Evolutionary conservation across 352 stramenopile genomes (phyloP).

Genomic region (Phytopythium delawarense): DNA sequence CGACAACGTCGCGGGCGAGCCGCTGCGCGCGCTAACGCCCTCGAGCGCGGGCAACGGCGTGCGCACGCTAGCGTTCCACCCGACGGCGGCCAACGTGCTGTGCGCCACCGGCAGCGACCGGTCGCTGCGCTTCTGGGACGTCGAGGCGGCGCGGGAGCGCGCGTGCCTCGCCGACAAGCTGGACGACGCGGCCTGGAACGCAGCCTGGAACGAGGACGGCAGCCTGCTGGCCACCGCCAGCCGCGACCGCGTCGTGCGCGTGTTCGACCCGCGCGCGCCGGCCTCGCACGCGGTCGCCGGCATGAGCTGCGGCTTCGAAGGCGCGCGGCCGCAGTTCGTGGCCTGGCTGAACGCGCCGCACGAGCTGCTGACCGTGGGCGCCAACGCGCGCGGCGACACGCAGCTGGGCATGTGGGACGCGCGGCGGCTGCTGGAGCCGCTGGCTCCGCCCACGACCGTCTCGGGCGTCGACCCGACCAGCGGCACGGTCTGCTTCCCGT

Average conservation of each 20-base stretch:
- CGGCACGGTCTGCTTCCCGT: slow-evolving; percentile 45
- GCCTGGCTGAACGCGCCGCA: slow-evolving; percentile 37
- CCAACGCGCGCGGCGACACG: slow-evolving; percentile 57
- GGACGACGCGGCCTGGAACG: slow-evolving; percentile 74
- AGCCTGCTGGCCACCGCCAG: slow-evolving; percentile 60
- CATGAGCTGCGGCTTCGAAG: slow-evolving; percentile 72
- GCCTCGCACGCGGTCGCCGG: slow-evolving; percentile 39
- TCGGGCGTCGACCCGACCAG: slow-evolving; percentile 27
- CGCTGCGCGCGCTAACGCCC: slow-evolving; percentile 30
- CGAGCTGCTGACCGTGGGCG: slow-evolving; percentile 48
- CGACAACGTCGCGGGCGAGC: slow-evolving; percentile 9
- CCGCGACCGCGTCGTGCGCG: slow-evolving; percentile 62
- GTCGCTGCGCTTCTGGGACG: slow-evolving; percentile 72
- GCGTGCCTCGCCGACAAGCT: slow-evolving; percentile 44
- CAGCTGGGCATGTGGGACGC: slow-evolving; percentile 74
- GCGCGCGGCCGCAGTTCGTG: slow-evolving; percentile 66
- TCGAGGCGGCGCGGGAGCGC: slow-evolving; percentile 45
- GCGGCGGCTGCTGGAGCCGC: slow-evolving; percentile 60
- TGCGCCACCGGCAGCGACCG: slow-evolving; percentile 55
- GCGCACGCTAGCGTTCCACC: slow-evolving; percentile 63
- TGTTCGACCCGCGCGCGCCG: slow-evolving; percentile 60
- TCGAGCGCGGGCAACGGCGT: slow-evolving; percentile 37
- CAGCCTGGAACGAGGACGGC: slow-evolving; percentile 63
- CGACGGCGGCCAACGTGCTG: slow-evolving; percentile 53
- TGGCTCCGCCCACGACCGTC: slow-evolving; percentile 30